Percentiles rank a stretch among this genome's conserved stretches.
These are phyloP conservation scores for Santalum album DNA, from an alignment of 164 flowering plant species.

Conservation along the genomic window DNA sequence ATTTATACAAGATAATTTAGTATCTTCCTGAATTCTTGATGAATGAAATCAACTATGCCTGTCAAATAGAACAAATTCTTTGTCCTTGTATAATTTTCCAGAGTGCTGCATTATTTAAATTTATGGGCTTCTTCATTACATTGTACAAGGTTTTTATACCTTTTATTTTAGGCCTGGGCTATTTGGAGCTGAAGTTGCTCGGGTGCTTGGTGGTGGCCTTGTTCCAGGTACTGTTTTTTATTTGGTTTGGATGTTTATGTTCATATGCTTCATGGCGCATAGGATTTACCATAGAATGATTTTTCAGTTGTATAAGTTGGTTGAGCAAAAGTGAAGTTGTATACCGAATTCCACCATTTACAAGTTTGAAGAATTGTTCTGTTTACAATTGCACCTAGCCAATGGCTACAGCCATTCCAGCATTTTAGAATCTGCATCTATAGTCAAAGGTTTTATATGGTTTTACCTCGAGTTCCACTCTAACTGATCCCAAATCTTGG, in stretches of 20 bases:
- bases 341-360: too few relatives aligned
- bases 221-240: constrained; percentile 61
- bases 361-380: too few relatives aligned
- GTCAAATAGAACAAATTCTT: too few relatives aligned
- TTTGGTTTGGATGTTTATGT: not conserved
- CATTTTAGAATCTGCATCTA: too few relatives aligned
- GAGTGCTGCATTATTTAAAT: not conserved
- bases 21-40: too few relatives aligned
- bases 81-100: not conserved
- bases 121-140: not conserved
- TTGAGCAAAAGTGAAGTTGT: not conserved
- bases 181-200: constrained; percentile 78
- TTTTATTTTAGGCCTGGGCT: constrained; percentile 49
- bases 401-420: too few relatives aligned
- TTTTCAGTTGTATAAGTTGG: not conserved
- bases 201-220: constrained; percentile 98
- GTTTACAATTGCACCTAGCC: too few relatives aligned
- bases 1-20: too few relatives aligned
- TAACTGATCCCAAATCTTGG: too few relatives aligned
- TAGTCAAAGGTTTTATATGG: too few relatives aligned
- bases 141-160: not conserved
- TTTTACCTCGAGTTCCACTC: too few relatives aligned
- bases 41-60: too few relatives aligned
- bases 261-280: not conserved
- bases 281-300: not conserved